Evolutionary conservation across 805 yeast genomes (phyloP).

Genomic region (Candida berthetii): DNA sequence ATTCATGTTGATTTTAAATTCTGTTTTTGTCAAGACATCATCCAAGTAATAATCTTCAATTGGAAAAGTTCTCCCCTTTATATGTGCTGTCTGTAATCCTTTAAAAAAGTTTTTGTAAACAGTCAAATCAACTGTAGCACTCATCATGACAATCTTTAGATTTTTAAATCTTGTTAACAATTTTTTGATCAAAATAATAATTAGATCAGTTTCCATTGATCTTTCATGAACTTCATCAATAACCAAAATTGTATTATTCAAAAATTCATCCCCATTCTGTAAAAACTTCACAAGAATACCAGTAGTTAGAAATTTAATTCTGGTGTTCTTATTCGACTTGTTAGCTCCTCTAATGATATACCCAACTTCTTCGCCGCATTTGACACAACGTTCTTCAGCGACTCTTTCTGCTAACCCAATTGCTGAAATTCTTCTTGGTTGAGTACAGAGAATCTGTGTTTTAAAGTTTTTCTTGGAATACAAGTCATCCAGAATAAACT

Average conservation of each 20-base stretch:
- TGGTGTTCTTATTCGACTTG: conserved; percentile 51
- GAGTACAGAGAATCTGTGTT: conserved; percentile 76
- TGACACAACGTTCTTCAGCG: conserved; percentile 62
- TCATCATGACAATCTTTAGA: conserved; percentile 76
- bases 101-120: conserved; percentile 63
- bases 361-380: conserved; percentile 75
- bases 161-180: conserved; percentile 39
- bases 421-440: conserved; percentile 93
- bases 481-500: conserved; percentile 72
- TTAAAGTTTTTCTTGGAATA: conserved; percentile 35
- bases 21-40: conserved; percentile 47
- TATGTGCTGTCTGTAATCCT: conserved; percentile 63
- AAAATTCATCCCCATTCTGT: conserved; percentile 42
- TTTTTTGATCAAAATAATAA: conserved; percentile 69
- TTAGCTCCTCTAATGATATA: conserved; percentile 89
- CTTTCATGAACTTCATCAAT: conserved; percentile 98
- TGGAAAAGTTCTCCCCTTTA: conserved; percentile 92
- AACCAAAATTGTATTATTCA: conserved; percentile 57
- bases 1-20: conserved; percentile 44
- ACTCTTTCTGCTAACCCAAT: conserved; percentile 93
- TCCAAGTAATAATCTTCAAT: conserved; percentile 74
- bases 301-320: conserved; percentile 85
- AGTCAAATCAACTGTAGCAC: conserved; percentile 82
- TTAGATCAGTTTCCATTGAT: conserved; percentile 83
- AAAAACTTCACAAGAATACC: conserved; percentile 87